Evolutionary conservation across 495 filamentous ascomycete species (phyloP).

Genomic region (Monascus purpureus): DNA sequence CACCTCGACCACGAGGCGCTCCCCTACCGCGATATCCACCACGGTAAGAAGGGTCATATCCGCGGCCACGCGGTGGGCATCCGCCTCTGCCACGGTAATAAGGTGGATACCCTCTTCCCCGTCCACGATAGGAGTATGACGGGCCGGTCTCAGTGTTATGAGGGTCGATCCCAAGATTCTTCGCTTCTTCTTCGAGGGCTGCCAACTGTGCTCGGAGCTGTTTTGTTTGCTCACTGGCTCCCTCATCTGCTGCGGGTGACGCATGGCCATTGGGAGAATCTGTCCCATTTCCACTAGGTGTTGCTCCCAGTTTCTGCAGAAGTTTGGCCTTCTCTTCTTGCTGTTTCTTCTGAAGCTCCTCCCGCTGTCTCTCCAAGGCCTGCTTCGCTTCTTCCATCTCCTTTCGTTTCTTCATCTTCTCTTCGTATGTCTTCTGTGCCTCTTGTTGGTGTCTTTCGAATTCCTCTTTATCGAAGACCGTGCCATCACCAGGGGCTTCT

Average conservation of each 20-base stretch:
- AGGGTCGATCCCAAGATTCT: conserved; percentile 59
- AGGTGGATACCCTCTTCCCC: conserved; percentile 21
- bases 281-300: conserved; percentile 5
- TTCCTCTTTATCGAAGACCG: conserved; percentile 62
- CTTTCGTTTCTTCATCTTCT: conserved; percentile 56
- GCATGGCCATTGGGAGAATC: conserved; percentile 6
- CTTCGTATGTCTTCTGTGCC: conserved; percentile 65
- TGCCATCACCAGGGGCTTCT: conserved; percentile 23
- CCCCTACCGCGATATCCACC: conserved; percentile 42
- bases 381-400: conserved; percentile 58
- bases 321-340: conserved; percentile 63
- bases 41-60: conserved; percentile 29
- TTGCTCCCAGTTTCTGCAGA: conserved; percentile 44
- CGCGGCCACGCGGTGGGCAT: conserved; percentile 27
- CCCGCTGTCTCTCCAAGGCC: conserved; percentile 62
- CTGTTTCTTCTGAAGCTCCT: conserved; percentile 60
- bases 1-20: conserved; percentile 30
- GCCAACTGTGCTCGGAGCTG: conserved; percentile 69
- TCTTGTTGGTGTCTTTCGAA: conserved; percentile 64
- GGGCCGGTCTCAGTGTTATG: conserved; percentile 20
- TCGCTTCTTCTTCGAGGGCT: conserved; percentile 72
- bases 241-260: conserved; percentile 14
- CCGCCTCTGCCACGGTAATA: conserved; percentile 29
- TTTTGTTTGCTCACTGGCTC: conserved; percentile 44
- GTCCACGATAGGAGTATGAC: conserved; percentile 24